Percentiles rank a stretch among this genome's conserved stretches.
These are phyloP conservation scores for Pelargonium cotyledonis DNA, from an alignment of 441 rosid species.

Conservation along the genomic window DNA sequence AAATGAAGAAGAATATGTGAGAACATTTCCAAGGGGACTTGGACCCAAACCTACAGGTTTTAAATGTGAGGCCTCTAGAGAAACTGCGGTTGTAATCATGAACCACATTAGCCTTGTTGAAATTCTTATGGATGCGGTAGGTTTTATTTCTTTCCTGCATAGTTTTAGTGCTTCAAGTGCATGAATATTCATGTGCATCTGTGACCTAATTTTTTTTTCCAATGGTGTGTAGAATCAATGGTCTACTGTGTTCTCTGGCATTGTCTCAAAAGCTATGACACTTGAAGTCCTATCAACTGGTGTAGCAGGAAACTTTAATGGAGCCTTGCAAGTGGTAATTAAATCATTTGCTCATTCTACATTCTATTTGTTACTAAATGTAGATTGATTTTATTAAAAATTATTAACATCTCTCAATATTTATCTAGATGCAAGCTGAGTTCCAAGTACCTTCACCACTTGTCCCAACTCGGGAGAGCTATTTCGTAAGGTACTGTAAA, in stretches of 20 bases:
- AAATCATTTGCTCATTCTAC: not conserved
- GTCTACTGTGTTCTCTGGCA: conserved; percentile 65
- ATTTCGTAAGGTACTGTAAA: conserved; percentile 63
- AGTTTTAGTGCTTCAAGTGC: conserved; percentile 1
- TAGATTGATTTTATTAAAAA: not conserved
- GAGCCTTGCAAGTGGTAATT: conserved; percentile 86
- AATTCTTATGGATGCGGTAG: conserved; percentile 81
- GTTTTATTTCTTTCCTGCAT: not conserved
- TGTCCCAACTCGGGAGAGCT: conserved; percentile 65
- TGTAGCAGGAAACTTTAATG: conserved; percentile 58
- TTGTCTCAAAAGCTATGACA: conserved; percentile 62
- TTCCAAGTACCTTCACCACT: conserved; percentile 68
- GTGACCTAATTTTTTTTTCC: not conserved
- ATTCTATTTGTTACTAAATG: not conserved
- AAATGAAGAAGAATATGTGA: conserved; percentile 61
- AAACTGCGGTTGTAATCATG: conserved; percentile 59
- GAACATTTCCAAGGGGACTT: conserved; percentile 46
- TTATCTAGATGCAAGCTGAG: conserved; percentile 68
- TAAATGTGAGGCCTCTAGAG: conserved; percentile 71
- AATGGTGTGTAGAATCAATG: conserved; percentile 52
- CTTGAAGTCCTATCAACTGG: conserved; percentile 57
- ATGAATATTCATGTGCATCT: not conserved
- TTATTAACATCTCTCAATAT: not conserved
- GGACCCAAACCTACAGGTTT: conserved; percentile 55
- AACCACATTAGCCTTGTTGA: conserved; percentile 55